Evolutionary conservation across 257 asterid genomes (phyloP).

Genomic region (Henckelia pumila): DNA sequence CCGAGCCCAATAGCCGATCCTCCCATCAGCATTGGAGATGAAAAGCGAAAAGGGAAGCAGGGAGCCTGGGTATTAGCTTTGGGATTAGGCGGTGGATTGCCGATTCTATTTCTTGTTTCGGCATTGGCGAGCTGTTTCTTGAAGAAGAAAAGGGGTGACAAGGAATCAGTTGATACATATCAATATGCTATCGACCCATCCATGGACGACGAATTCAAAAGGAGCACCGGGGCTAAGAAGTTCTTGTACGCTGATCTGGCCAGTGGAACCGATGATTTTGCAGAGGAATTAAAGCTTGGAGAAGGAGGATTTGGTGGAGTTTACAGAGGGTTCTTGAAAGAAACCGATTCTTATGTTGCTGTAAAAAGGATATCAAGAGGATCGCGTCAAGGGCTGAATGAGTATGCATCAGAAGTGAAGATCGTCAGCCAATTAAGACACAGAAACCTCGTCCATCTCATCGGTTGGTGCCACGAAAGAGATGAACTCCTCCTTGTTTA

Average conservation of each 20-base stretch:
- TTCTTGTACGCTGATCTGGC: neutral
- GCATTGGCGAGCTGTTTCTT: too few species aligned
- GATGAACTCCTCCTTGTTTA: neutral
- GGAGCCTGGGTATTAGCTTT: neutral
- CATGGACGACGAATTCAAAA: neutral
- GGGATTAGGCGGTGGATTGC: neutral
- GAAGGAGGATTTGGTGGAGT: neutral
- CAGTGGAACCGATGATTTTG: neutral
- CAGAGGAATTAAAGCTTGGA: neutral
- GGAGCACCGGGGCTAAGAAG: neutral
- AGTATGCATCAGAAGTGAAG: constrained; percentile 57
- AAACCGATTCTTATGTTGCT: constrained; percentile 13
- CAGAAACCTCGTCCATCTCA: neutral
- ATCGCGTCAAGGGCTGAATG: constrained; percentile 51
- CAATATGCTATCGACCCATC: neutral
- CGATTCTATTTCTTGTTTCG: too few species aligned
- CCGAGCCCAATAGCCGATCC: neutral
- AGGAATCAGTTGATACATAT: neutral
- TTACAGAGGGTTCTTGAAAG: neutral
- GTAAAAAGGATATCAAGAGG: constrained; percentile 41
- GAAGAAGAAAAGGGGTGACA: too few species aligned
- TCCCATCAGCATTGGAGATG: neutral
- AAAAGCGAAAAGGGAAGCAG: neutral
- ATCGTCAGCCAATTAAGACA: constrained; percentile 49
- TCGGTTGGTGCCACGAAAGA: neutral